Base-by-base conservation (phyloP, 257 asterid species). In the Solanum commersonii region DNA sequence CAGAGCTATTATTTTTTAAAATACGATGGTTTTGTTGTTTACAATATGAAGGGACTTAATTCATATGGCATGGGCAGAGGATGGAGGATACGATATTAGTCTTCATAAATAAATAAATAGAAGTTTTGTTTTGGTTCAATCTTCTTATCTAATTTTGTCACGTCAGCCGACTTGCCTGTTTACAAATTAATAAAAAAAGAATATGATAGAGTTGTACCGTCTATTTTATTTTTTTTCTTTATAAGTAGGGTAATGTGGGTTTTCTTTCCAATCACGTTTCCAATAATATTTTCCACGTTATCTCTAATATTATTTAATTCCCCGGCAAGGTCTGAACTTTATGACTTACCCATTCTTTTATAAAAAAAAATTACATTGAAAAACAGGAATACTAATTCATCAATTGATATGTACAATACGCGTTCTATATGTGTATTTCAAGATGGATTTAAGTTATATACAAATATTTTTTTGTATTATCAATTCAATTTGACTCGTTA, bases 221-320 rank as follows among this genome's bases (percentile, higher is more conserved):
- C 18, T 46, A 44, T 79, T 79, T 6, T 72, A 5, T 12, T 79
- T 3, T 2, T 12, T 5, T 15, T 29, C 22, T 27, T 79, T 16
- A 18, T 79, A 44, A 42, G 67, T 15, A 25, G 85, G 29, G 29
- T 49, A 49, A 27, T 67, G 52, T 72, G 84, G 49, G 38, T 60
- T 40, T 34, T 16, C 25, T 5, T 56, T 60, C 60, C 46, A 25
- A 42, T 29, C 79, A 56, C 79, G 73, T 44, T 83, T 86, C 46
- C 88, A 52, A 86, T 44, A 44, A 78, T 88, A 88, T 90, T 90
- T 88, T 91, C 87, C 93, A 85, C 89, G 87, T 85, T 90, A 90
- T 34, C 67, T 79, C 25, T 14, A 3, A 14, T 44, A 82, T 70
- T 78, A 14, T 76, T 84, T 79, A 42, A 35, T 73, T 40, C 83